phyloP scores from a whole-genome alignment of 306 rosid species.

The Pyrus bretschneideri region DNA sequence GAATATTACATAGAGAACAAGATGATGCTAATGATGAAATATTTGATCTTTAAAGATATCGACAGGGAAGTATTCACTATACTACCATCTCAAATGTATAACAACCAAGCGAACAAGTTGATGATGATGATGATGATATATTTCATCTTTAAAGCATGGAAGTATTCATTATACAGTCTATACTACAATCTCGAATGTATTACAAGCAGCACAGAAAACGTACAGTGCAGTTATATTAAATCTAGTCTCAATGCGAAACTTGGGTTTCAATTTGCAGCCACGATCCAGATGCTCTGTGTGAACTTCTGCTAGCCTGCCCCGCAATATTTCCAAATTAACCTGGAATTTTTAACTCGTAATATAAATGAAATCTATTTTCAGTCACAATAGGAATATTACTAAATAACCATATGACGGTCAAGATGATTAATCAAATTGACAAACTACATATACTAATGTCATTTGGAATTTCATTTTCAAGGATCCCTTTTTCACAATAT shows the following conservation, averaged over 20 bases:
- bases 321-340: slow-evolving; percentile 59
- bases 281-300: slow-evolving; percentile 65
- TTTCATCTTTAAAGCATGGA: neutral
- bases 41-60: too few species aligned
- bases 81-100: too few species aligned
- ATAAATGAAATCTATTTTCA: neutral
- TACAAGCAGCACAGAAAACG: slow-evolving; percentile 56
- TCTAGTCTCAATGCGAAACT: slow-evolving; percentile 51
- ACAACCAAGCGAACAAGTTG: too few species aligned
- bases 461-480: neutral
- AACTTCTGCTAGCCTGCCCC: slow-evolving; percentile 60
- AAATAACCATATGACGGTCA: neutral
- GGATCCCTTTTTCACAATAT: neutral
- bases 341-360: slow-evolving; percentile 5
- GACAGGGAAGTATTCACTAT: too few species aligned
- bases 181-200: slow-evolving; percentile 64
- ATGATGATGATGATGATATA: too few species aligned
- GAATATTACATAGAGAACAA: too few species aligned
- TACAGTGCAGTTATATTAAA: slow-evolving; percentile 74
- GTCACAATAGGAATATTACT: neutral
- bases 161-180: slow-evolving; percentile 8
- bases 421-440: neutral
- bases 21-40: too few species aligned
- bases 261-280: slow-evolving; percentile 64
- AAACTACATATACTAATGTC: neutral